Percentiles rank a stretch among this genome's conserved stretches.
Conservation (phyloP, 257 asterid species). For the Striga asiatica region DNA sequence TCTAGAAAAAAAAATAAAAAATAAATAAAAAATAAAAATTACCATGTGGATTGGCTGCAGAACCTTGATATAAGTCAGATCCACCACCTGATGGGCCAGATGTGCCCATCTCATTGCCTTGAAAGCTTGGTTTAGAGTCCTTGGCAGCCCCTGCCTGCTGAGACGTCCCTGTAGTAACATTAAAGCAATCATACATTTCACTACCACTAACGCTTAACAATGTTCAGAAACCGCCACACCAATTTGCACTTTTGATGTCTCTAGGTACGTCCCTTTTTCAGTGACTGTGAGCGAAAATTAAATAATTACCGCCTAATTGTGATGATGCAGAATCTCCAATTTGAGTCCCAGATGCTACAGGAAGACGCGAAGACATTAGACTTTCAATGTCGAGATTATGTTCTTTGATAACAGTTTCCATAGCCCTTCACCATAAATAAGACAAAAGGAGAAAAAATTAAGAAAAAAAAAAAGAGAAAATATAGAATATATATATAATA, state of each 20-base stretch:
- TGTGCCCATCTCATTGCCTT: conserved; percentile 55
- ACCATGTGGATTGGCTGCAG: conserved; percentile 40
- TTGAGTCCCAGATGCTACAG: conserved; percentile 63
- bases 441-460: neutral
- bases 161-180: conserved; percentile 42
- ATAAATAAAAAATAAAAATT: too few species aligned
- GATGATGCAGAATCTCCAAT: conserved; percentile 67
- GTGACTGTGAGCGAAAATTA: conserved; percentile 5
- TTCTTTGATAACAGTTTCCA: conserved; percentile 96
- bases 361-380: conserved; percentile 73
- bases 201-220: neutral
- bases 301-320: conserved; percentile 56
- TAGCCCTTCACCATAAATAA: conserved; percentile 68
- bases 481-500: too few species aligned
- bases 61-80: conserved; percentile 57
- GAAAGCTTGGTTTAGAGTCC: conserved; percentile 43
- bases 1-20: too few species aligned
- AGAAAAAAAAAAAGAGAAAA: neutral
- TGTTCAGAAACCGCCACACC: neutral
- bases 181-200: conserved; percentile 8
- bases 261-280: neutral
- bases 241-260: conserved; percentile 2
- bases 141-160: conserved; percentile 42
- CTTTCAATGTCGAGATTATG: conserved; percentile 88
- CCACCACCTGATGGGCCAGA: conserved; percentile 50